These are phyloP conservation scores for Elsinoe arachidis DNA, from an alignment of 2,329 filamentous ascomycete genomes.

Conservation along the genomic window DNA sequence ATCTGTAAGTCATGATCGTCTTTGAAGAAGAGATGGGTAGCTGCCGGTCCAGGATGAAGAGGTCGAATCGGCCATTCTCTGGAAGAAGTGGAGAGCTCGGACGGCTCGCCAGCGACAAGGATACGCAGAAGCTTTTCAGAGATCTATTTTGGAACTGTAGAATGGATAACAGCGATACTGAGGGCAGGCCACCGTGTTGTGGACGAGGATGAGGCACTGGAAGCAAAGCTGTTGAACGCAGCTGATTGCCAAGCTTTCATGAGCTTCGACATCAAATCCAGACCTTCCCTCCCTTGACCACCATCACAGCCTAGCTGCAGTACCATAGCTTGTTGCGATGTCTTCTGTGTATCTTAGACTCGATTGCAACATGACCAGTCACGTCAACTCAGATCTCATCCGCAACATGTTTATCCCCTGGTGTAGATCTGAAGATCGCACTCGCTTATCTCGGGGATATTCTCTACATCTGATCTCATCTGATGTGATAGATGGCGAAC, in stretches of 20 bases:
- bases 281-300: not conserved
- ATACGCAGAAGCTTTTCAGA: too few species aligned
- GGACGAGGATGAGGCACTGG: too few species aligned
- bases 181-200: too few species aligned
- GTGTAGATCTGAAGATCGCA: not conserved
- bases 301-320: not conserved
- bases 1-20: not conserved
- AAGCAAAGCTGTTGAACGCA: too few species aligned
- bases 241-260: too few species aligned
- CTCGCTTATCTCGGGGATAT: conserved; percentile 2
- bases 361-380: not conserved
- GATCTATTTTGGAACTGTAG: too few species aligned
- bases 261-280: not conserved
- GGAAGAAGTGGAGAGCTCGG: too few species aligned
- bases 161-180: too few species aligned
- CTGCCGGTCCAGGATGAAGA: too few species aligned
- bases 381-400: not conserved
- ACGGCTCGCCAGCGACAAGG: too few species aligned
- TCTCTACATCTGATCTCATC: conserved; percentile 1
- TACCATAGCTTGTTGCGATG: not conserved
- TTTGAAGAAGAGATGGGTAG: not conserved
- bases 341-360: not conserved
- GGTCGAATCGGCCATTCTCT: too few species aligned
- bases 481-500: not conserved
- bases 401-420: not conserved